phyloP scores from a whole-genome alignment of 2,329 filamentous ascomycete species.

The Penicillium sp. region DNA sequence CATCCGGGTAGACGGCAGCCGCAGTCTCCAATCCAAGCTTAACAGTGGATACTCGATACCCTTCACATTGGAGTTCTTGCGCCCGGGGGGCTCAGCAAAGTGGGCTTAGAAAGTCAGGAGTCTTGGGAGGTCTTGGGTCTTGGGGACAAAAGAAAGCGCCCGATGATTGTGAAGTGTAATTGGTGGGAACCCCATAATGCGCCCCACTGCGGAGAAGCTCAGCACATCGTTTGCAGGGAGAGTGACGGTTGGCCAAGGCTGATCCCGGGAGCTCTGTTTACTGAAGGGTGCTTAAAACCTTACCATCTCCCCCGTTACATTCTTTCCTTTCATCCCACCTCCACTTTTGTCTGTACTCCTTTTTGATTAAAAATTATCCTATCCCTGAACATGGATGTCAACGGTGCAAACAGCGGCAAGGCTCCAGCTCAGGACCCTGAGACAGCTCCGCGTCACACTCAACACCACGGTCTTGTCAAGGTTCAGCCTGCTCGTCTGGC shows the following conservation, averaged over 20 bases:
- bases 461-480: slow-evolving; percentile 53
- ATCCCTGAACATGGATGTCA: slow-evolving; percentile 28
- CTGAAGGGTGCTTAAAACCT: background rate
- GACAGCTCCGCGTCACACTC: slow-evolving; percentile 47
- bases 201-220: slow-evolving; percentile 19
- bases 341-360: background rate
- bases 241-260: slow-evolving; percentile 1
- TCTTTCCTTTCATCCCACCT: background rate
- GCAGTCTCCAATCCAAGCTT: background rate
- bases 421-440: slow-evolving; percentile 25
- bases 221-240: slow-evolving; percentile 1
- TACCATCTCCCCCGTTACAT: background rate
- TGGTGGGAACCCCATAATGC: background rate
- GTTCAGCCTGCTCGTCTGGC: slow-evolving; percentile 80
- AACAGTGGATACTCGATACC: background rate
- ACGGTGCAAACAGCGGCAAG: slow-evolving; percentile 35
- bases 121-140: background rate
- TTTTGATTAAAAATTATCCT: background rate
- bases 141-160: background rate
- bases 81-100: slow-evolving; percentile 9
- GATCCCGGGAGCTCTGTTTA: background rate
- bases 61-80: background rate
- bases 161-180: background rate
- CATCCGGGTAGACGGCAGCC: slow-evolving; percentile 2
- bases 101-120: slow-evolving; percentile 1